Base-by-base conservation (phyloP, 2,329 filamentous ascomycete genomes). In the Metarhizium humberi region DNA sequence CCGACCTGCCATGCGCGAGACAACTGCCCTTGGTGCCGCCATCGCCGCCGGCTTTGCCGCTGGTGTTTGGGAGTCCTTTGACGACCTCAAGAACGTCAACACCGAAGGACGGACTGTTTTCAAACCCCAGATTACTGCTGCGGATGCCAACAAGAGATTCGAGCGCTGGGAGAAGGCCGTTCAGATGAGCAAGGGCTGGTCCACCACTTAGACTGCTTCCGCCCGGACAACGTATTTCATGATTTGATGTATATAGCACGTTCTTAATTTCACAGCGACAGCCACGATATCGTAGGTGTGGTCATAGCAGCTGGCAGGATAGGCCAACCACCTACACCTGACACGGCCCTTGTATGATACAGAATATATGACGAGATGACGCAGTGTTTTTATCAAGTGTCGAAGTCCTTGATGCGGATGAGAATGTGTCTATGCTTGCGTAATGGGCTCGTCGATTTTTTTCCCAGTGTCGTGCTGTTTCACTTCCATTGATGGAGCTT, bases 11-110 rank as follows among this genome's bases (percentile, higher is more conserved):
- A 92, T 94, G 89, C 83, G 87, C 59, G 89, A 94, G 72, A 92
- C 88, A 3, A 94, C 89, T 3, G 86, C 88, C 1, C 78, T 92
- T 3, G 89, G 88, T 36, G 88, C 89, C 34, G 89, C 88, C 47
- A 91, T 92, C 58, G 88, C 89, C 6, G 88, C 89, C 25, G 89
- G 86, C n/a, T 82, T 92, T 61, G 88, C 87, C 3, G 81, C 86
- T 6, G 84, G 78, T 50, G 77, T 91, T 11, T 92, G 88, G 87
- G 82, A 86, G 64, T 79, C 81, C 59, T 87, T 90, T 59, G 80
- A 84, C 50, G 87, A 91, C 63, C 72, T 92, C 50, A 83, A 84
- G 66, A 75, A 84, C 54, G 84, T 90, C 68, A 91, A 91, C 67
- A 81, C 76, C 38, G 79, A 85, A 58, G 87, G 86, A 55, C 77